phyloP scores from a whole-genome alignment of 1,284 basidiomycete genomes.

The Apiotrichum gracile region DNA sequence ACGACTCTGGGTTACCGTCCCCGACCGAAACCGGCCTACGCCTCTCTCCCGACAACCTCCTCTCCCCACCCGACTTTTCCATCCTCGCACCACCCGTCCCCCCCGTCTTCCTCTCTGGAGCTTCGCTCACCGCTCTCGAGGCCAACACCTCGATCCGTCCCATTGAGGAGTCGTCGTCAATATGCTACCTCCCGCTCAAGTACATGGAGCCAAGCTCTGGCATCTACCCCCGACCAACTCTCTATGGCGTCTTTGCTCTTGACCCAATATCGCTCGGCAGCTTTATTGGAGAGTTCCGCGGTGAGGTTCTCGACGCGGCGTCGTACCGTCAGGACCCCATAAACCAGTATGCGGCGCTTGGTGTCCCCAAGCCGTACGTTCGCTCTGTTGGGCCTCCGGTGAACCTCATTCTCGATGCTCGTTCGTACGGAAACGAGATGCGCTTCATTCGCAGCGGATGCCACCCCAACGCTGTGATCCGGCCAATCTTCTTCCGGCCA shows the following conservation, averaged over 20 bases:
- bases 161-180: slow-evolving; percentile 23
- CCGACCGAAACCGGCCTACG: slow-evolving; percentile 39
- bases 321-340: slow-evolving; percentile 49
- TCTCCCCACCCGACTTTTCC: slow-evolving; percentile 48
- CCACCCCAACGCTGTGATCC: slow-evolving; percentile 78
- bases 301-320: slow-evolving; percentile 38
- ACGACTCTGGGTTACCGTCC: slow-evolving; percentile 40
- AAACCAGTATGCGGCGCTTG: slow-evolving; percentile 53
- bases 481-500: slow-evolving; percentile 58
- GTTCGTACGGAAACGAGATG: slow-evolving; percentile 67
- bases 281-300: slow-evolving; percentile 43
- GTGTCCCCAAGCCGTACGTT: slow-evolving; percentile 60
- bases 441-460: slow-evolving; percentile 80
- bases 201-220: slow-evolving; percentile 32
- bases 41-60: slow-evolving; percentile 29
- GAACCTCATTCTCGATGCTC: slow-evolving; percentile 72
- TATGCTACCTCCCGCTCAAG: slow-evolving; percentile 35
- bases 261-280: slow-evolving; percentile 23
- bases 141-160: slow-evolving; percentile 23
- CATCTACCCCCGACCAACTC: slow-evolving; percentile 37
- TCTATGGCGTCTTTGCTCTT: slow-evolving; percentile 42
- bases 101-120: slow-evolving; percentile 36
- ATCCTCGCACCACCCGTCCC: slow-evolving; percentile 45
- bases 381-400: slow-evolving; percentile 74
- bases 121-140: slow-evolving; percentile 26